Evolutionary conservation across 768 basidiomycete species (phyloP).

Genomic region (Candolleomyces efflorescens): DNA sequence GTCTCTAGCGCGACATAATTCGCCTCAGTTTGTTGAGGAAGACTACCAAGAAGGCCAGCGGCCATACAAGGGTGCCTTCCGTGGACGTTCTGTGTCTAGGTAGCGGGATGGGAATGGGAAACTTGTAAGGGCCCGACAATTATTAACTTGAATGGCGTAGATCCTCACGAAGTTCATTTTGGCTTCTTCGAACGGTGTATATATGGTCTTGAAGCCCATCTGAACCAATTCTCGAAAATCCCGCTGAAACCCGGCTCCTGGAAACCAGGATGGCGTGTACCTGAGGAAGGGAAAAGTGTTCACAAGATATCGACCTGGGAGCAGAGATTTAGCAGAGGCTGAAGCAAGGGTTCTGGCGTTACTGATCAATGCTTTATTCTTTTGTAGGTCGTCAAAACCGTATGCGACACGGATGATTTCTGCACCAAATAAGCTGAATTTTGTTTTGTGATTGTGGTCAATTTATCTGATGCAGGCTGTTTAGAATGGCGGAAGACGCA

Average conservation of each 20-base stretch:
- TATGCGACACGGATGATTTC: constrained; percentile 34
- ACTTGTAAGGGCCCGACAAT: too few relatives aligned
- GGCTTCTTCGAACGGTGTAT: constrained; percentile 6
- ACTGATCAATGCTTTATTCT: constrained; percentile 24
- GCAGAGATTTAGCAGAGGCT: background rate
- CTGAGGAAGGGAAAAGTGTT: background rate
- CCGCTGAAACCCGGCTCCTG: constrained; percentile 3
- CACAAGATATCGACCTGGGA: background rate
- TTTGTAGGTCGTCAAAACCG: constrained; percentile 20
- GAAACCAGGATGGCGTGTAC: constrained; percentile 6
- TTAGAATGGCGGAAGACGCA: too few relatives aligned
- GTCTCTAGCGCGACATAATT: constrained; percentile 6
- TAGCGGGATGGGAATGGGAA: background rate
- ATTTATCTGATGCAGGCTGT: background rate
- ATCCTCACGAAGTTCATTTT: background rate
- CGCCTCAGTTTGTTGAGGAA: constrained; percentile 11
- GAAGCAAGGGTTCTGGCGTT: background rate
- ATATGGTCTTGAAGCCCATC: background rate
- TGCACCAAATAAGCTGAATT: constrained; percentile 17
- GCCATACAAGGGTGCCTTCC: background rate
- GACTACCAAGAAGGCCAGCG: constrained; percentile 5
- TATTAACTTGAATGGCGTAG: background rate
- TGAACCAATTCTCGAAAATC: background rate
- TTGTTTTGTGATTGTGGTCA: too few relatives aligned
- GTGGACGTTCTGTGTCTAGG: background rate